Evolutionary conservation across 345 rosid genomes (phyloP), one percentile per base, ranked within the genome.

Genomic region (Eucalyptus sp.): DNA sequence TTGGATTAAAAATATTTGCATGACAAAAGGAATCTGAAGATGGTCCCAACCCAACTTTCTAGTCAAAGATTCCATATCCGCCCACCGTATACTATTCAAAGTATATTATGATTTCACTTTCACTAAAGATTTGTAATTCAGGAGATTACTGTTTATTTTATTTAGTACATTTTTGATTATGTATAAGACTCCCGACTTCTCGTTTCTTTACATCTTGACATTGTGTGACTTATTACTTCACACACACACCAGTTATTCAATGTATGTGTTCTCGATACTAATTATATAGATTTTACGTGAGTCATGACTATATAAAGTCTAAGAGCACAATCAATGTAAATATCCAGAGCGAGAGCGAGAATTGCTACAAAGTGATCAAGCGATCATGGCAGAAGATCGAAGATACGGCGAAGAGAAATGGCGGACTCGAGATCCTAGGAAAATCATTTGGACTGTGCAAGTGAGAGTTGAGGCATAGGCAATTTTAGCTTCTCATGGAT

Each of bases 321-420:
- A 76, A 76, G 2, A 76, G 15, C 0, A 3, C 5, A 2, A 18
- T 16, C 3, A 4, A 76, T 41, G 15, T 76, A 5, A 76, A 76
- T 20, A 54, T 88, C 4, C 86, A 94, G 96, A 91, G 93, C 4
- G 94, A 92, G 87, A 93, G 96, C 16, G 94, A 94, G 90, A 94
- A 91, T 86, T 95, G 97, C 51, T 94, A 94, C 93, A 86, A 91
- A 86, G 95, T 93, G 91, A 93, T 95, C 33, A 94, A 93, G 88
- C 91, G 89, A 37, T 93, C 95, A 51, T 93, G 96, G 95, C 81
- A 92, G 31, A 87, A 89, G 66, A 93, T 94, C 2, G 93, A 93
- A 13, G 89, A 89, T 11, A 90, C 88, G 3, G 93, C 89, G 27
- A 50, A 68, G 17, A 88, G 20, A 88, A 71, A 71, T 2, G 92